A percentile compares a stretch with the other conserved stretches of the same genome.
These are phyloP conservation scores for Solanum hybrid DNA, from an alignment of 305 asterid genomes.

Conservation along the genomic window DNA sequence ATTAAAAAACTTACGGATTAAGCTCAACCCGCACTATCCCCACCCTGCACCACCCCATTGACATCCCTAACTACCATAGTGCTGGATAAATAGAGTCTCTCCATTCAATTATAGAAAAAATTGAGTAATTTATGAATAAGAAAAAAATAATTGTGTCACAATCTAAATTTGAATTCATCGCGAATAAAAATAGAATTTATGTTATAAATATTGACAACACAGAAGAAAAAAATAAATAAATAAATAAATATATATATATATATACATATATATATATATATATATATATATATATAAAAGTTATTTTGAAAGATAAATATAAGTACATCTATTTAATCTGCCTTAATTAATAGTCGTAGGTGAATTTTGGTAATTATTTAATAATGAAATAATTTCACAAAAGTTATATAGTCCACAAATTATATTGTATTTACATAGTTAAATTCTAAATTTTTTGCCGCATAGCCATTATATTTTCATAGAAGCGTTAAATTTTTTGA, in stretches of 20 bases:
- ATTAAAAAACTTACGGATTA: too few relatives aligned
- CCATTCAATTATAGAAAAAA: background rate
- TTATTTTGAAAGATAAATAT: background rate
- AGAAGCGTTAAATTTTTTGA: background rate
- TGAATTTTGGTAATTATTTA: background rate
- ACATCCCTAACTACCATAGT: too few relatives aligned
- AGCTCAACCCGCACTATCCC: too few relatives aligned
- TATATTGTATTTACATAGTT: background rate
- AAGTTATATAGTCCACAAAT: background rate
- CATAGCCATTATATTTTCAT: background rate
- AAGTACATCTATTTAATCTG: background rate
- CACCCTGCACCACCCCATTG: too few relatives aligned
- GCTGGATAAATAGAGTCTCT: background rate
- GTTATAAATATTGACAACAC: background rate
- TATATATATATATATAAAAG: too few relatives aligned
- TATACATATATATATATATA: too few relatives aligned
- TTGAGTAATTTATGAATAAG: background rate
- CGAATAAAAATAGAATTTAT: background rate
- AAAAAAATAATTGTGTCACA: background rate
- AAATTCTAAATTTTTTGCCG: background rate
- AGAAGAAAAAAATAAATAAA: background rate
- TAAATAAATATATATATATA: too few relatives aligned
- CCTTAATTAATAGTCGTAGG: background rate
- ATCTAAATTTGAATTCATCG: background rate
- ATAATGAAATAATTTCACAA: background rate